Percentiles rank a stretch among this genome's conserved stretches.
Conservation (phyloP, 495 filamentous ascomycete genomes). For the Aspergillus funiculosus region DNA sequence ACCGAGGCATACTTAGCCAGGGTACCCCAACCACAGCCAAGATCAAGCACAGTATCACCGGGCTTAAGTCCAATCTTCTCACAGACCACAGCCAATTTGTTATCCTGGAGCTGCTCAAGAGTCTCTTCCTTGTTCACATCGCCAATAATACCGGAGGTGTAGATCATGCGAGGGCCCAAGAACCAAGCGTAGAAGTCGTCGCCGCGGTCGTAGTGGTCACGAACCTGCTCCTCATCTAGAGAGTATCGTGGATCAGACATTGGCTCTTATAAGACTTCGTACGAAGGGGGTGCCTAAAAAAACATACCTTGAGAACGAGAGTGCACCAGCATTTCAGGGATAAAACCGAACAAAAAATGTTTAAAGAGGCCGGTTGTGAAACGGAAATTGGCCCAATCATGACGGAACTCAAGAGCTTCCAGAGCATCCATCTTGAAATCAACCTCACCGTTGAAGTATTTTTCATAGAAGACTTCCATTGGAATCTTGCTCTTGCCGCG, state of each 20-base stretch:
- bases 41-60: slow-evolving; percentile 60
- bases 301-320: slow-evolving; percentile 59
- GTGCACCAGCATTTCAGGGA: slow-evolving; percentile 64
- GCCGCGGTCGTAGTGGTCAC: slow-evolving; percentile 69
- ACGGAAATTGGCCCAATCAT: slow-evolving; percentile 65
- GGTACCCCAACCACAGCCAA: slow-evolving; percentile 69
- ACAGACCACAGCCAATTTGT: slow-evolving; percentile 65
- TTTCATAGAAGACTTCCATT: slow-evolving; percentile 62
- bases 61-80: slow-evolving; percentile 61
- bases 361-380: slow-evolving; percentile 61
- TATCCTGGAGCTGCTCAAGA: slow-evolving; percentile 65
- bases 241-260: slow-evolving; percentile 10
- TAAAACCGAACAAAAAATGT: slow-evolving; percentile 63
- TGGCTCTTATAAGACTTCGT: slow-evolving; percentile 2
- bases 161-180: slow-evolving; percentile 67
- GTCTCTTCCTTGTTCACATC: slow-evolving; percentile 60
- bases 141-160: slow-evolving; percentile 64
- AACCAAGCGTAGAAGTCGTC: slow-evolving; percentile 76
- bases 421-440: slow-evolving; percentile 60
- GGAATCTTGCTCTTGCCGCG: slow-evolving; percentile 58
- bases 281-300: not conserved
- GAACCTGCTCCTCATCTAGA: slow-evolving; percentile 71
- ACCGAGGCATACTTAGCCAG: slow-evolving; percentile 60
- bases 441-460: slow-evolving; percentile 58
- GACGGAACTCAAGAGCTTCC: slow-evolving; percentile 57